These are phyloP conservation scores for Lasiodiplodia gonubiensis DNA, from an alignment of 2,329 filamentous ascomycete genomes.

Conservation along the genomic window DNA sequence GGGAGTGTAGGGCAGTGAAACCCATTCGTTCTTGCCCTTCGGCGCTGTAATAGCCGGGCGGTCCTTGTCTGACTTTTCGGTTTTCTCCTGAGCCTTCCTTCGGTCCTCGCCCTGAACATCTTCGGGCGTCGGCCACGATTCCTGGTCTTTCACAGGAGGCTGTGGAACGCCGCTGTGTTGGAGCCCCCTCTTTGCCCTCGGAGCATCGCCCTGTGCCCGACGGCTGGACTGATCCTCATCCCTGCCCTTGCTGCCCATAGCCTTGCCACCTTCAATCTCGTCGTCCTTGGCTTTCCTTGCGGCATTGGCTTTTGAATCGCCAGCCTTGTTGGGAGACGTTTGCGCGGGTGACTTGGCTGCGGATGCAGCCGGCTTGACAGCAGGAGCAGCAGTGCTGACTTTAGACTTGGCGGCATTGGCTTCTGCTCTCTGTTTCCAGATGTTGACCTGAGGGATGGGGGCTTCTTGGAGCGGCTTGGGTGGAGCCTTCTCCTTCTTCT, in stretches of 20 bases:
- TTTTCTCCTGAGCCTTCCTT: constrained; percentile 72
- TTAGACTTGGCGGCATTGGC: constrained; percentile 51
- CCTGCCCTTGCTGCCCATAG: constrained; percentile 33
- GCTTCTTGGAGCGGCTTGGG: constrained; percentile 75
- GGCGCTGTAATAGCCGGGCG: constrained; percentile 55
- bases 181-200: constrained; percentile 6
- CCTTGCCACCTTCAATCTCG: constrained; percentile 33
- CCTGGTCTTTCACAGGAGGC: constrained; percentile 71
- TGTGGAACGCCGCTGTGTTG: not conserved
- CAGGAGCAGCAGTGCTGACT: constrained; percentile 42
- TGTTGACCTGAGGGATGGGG: constrained; percentile 80
- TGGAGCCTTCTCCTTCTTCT: constrained; percentile 55
- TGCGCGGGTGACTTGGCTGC: constrained; percentile 26
- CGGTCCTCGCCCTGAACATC: constrained; percentile 77
- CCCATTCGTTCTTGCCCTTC: constrained; percentile 83
- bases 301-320: constrained; percentile 23
- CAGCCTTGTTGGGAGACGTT: constrained; percentile 33
- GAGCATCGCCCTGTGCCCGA: constrained; percentile 11
- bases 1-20: constrained; percentile 79
- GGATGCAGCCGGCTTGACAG: constrained; percentile 31
- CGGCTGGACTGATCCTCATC: constrained; percentile 39
- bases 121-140: constrained; percentile 90
- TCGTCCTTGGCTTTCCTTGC: constrained; percentile 38
- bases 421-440: constrained; percentile 82
- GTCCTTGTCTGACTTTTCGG: constrained; percentile 65